A percentile compares a stretch with the other conserved stretches of the same genome.
phyloP scores from a whole-genome alignment of 371 early-diverging fungal species.

The Apophysomyces trapeziformis region DNA sequence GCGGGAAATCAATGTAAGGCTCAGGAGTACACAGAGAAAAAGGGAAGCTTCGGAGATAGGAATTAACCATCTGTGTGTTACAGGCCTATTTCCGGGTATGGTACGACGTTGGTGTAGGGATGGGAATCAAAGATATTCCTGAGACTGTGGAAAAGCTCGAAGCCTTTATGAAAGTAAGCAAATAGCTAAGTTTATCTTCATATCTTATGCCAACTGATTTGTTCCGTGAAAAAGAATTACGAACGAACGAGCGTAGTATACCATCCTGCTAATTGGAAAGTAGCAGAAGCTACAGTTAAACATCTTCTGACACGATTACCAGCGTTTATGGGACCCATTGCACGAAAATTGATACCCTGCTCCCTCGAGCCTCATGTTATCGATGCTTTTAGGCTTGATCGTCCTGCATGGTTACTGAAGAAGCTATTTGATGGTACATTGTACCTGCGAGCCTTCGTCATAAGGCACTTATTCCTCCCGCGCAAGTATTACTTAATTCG shows the following conservation, averaged over 20 bases:
- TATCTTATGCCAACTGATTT: not conserved
- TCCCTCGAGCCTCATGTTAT: too few species aligned
- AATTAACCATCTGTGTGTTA: not conserved
- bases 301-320: not conserved
- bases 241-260: not conserved
- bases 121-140: conserved; percentile 61
- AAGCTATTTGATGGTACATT: not conserved
- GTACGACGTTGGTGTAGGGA: conserved; percentile 40
- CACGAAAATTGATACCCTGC: not conserved
- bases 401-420: not conserved
- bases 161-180: conserved; percentile 34
- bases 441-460: not conserved
- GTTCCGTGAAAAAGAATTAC: not conserved
- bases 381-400: not conserved
- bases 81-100: conserved; percentile 47
- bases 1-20: conserved; percentile 51
- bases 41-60: not conserved
- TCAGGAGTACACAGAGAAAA: too few species aligned
- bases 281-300: not conserved
- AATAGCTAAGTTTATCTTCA: not conserved
- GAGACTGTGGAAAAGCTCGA: conserved; percentile 44
- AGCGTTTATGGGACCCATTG: not conserved
- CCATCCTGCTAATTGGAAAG: not conserved
- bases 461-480: not conserved
- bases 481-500: not conserved